phyloP scores from a whole-genome alignment of 192 early-diverging fungal genomes.

The Kickxella alabastrina region DNA sequence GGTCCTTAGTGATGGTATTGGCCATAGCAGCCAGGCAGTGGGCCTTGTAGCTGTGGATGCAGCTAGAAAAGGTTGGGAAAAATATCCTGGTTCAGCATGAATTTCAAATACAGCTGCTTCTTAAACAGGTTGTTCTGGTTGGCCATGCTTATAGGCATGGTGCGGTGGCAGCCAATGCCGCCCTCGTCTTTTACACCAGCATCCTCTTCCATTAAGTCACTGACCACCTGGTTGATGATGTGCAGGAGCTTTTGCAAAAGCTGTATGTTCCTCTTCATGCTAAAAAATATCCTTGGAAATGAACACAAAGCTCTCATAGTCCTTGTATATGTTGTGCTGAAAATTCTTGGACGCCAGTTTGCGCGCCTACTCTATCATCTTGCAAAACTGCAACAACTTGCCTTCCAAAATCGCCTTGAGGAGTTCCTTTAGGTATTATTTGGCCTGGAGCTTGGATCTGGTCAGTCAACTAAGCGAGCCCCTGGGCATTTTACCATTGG shows the following conservation, averaged over 20 bases:
- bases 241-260: slow-evolving; percentile 56
- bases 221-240: slow-evolving; percentile 58
- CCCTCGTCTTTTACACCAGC: slow-evolving; percentile 16
- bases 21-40: slow-evolving; percentile 60
- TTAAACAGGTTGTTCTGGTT: slow-evolving; percentile 53
- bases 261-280: slow-evolving; percentile 68
- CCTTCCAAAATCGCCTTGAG: slow-evolving; percentile 21
- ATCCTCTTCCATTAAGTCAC: slow-evolving; percentile 50
- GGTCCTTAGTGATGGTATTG: slow-evolving; percentile 65
- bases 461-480: slow-evolving; percentile 37
- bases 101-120: slow-evolving; percentile 70
- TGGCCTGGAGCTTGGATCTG: slow-evolving; percentile 31
- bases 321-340: slow-evolving; percentile 67
- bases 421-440: slow-evolving; percentile 39
- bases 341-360: slow-evolving; percentile 58
- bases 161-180: slow-evolving; percentile 33
- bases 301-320: slow-evolving; percentile 72
- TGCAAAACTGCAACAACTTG: slow-evolving; percentile 47
- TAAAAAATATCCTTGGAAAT: slow-evolving; percentile 77
- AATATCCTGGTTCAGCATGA: slow-evolving; percentile 79
- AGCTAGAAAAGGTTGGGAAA: slow-evolving; percentile 65
- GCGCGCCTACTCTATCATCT: slow-evolving; percentile 55
- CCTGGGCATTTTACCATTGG: slow-evolving; percentile 19
- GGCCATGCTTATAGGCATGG: slow-evolving; percentile 51
- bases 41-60: slow-evolving; percentile 66